phyloP scores from a whole-genome alignment of 1,284 basidiomycete genomes.

The Lentinula novae-zelandiae region DNA sequence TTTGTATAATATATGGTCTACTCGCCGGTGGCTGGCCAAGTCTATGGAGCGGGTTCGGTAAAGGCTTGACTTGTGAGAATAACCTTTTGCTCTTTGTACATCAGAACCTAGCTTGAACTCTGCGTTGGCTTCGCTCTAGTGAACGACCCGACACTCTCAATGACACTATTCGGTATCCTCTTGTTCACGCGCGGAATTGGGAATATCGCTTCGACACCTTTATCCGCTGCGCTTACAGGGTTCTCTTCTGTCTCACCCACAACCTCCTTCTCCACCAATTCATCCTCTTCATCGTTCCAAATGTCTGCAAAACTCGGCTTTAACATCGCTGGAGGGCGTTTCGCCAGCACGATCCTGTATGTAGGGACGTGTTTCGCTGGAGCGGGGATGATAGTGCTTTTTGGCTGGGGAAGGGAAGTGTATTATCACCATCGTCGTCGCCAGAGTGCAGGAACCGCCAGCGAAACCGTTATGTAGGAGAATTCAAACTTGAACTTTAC shows the following conservation, averaged over 20 bases:
- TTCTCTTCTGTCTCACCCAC: not conserved
- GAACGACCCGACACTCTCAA: constrained; percentile 5
- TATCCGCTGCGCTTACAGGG: constrained; percentile 6
- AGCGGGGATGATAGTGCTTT: constrained; percentile 1
- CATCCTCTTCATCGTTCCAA: not conserved
- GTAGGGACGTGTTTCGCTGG: constrained; percentile 8
- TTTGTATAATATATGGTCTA: constrained; percentile 30
- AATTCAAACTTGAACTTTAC: too few relatives aligned
- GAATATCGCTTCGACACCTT: constrained; percentile 11
- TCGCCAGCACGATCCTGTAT: constrained; percentile 3
- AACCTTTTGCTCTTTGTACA: not conserved
- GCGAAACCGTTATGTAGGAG: too few relatives aligned
- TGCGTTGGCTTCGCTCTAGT: not conserved
- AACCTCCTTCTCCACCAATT: too few relatives aligned
- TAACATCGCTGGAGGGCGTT: not conserved
- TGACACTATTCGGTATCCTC: constrained; percentile 9
- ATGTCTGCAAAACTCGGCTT: not conserved
- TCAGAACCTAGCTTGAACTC: too few relatives aligned
- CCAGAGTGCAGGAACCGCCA: too few relatives aligned
- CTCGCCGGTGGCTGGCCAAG: constrained; percentile 31
- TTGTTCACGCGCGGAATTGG: constrained; percentile 12
- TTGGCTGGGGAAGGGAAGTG: not conserved
- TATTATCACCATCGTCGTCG: not conserved
- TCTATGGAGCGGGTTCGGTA: constrained; percentile 6
- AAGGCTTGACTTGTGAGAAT: constrained; percentile 1